phyloP scores from a whole-genome alignment of 352 stramenopile species.

The Phytophthora colocasiae region DNA sequence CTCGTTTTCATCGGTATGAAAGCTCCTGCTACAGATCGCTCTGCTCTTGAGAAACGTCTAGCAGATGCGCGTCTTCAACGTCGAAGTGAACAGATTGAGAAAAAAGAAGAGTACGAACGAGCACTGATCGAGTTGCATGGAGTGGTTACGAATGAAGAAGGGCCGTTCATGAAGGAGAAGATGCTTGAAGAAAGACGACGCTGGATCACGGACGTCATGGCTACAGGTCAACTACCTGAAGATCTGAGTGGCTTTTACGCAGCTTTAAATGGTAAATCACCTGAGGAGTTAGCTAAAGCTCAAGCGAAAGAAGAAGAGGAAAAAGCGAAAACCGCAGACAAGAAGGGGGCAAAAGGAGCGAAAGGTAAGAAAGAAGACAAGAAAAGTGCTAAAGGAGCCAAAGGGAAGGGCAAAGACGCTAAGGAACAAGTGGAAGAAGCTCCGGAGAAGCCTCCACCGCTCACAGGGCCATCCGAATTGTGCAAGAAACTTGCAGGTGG shows the following conservation, averaged over 20 bases:
- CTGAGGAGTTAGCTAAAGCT: constrained; percentile 53
- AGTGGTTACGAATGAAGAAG: constrained; percentile 86
- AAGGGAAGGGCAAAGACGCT: constrained; percentile 67
- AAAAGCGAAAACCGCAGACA: constrained; percentile 52
- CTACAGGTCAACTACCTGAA: constrained; percentile 84
- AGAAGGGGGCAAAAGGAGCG: constrained; percentile 52
- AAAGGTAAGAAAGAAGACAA: constrained; percentile 64
- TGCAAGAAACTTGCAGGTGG: constrained; percentile 71
- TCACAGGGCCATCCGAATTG: constrained; percentile 90
- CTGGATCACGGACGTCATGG: constrained; percentile 94
- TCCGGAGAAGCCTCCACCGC: constrained; percentile 81
- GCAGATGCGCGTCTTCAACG: constrained; percentile 80
- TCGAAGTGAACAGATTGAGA: constrained; percentile 91
- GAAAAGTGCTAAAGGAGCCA: constrained; percentile 61
- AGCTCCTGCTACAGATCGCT: constrained; percentile 57
- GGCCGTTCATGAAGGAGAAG: constrained; percentile 92
- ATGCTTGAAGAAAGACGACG: constrained; percentile 92
- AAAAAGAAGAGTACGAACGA: constrained; percentile 92
- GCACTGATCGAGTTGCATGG: constrained; percentile 90
- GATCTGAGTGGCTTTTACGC: constrained; percentile 92
- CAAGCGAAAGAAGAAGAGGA: constrained; percentile 65
- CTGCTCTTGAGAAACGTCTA: constrained; percentile 79
- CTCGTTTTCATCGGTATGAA: constrained; percentile 96
- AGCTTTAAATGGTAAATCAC: constrained; percentile 46
- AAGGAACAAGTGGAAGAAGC: constrained; percentile 65